These are phyloP conservation scores for Monosporascus cannonballus DNA, from an alignment of 2,329 filamentous ascomycete genomes.

Conservation along the genomic window DNA sequence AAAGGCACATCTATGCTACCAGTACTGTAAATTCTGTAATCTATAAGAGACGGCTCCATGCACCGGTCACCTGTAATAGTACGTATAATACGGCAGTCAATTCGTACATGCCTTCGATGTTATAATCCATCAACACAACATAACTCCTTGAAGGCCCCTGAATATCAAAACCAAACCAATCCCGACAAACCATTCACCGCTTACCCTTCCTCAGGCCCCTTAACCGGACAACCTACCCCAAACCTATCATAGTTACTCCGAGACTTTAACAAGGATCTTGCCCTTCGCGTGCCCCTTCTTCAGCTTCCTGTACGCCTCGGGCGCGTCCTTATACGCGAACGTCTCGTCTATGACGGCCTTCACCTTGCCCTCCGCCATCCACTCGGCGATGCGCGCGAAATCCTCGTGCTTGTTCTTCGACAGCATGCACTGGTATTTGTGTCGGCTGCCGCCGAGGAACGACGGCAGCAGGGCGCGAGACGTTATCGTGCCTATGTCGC, in stretches of 20 bases:
- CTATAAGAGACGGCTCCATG: too few species aligned
- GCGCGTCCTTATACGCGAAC: slow-evolving; percentile 49
- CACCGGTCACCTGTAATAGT: too few species aligned
- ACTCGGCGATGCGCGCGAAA: slow-evolving; percentile 42
- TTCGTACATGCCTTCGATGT: too few species aligned
- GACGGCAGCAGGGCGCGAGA: slow-evolving; percentile 23
- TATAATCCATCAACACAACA: too few species aligned
- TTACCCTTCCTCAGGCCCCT: too few species aligned
- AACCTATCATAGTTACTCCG: not conserved
- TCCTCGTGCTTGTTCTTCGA: slow-evolving; percentile 34
- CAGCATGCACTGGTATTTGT: slow-evolving; percentile 32
- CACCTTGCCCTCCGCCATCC: slow-evolving; percentile 54
- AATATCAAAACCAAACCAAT: too few species aligned
- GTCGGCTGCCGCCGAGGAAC: slow-evolving; percentile 34
- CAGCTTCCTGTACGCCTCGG: slow-evolving; percentile 51
- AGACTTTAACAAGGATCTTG: slow-evolving; percentile 46
- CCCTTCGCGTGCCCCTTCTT: slow-evolving; percentile 50
- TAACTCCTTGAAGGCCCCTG: too few species aligned
- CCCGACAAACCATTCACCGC: too few species aligned
- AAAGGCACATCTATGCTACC: too few species aligned
- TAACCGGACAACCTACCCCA: too few species aligned
- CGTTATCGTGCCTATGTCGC: slow-evolving; percentile 8
- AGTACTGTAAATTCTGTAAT: too few species aligned
- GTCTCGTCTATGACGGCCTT: slow-evolving; percentile 48
- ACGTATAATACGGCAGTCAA: too few species aligned